Conservation (phyloP, 1,139 yeast genomes). For the Yarrowia galli region DNA sequence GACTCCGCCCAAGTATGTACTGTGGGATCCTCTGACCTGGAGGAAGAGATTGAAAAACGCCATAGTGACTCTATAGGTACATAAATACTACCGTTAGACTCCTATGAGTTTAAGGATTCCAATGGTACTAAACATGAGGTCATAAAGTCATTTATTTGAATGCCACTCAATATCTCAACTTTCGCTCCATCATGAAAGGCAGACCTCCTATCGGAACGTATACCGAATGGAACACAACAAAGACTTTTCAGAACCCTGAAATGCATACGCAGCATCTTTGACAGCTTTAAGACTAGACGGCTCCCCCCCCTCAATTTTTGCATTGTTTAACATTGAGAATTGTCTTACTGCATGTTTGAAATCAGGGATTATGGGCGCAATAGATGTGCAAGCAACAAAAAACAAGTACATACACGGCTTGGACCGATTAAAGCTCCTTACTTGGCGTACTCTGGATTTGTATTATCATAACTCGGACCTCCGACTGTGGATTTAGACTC, state of each 20-base stretch:
- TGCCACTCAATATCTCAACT: too few relatives aligned
- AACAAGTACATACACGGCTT: not conserved
- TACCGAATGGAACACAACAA: not conserved
- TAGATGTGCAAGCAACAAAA: not conserved
- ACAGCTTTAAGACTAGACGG: not conserved
- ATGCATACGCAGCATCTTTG: too few relatives aligned
- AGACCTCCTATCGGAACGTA: too few relatives aligned
- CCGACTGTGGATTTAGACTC: not conserved
- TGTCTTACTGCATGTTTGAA: not conserved
- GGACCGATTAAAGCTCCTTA: not conserved
- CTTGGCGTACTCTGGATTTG: not conserved
- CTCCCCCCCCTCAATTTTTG: not conserved
- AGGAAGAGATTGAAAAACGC: not conserved
- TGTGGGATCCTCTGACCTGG: too few relatives aligned
- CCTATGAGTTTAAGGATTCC: not conserved
- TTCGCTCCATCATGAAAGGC: too few relatives aligned
- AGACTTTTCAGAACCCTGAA: not conserved
- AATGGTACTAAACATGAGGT: not conserved
- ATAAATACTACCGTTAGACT: not conserved
- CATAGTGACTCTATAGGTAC: not conserved
- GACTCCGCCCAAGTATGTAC: too few relatives aligned
- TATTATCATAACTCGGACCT: not conserved
- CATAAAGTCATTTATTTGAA: too few relatives aligned
- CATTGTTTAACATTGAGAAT: not conserved
- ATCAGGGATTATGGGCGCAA: not conserved